Conservation (phyloP, 1,139 yeast species). For the Blastobotrys proliferans region DNA sequence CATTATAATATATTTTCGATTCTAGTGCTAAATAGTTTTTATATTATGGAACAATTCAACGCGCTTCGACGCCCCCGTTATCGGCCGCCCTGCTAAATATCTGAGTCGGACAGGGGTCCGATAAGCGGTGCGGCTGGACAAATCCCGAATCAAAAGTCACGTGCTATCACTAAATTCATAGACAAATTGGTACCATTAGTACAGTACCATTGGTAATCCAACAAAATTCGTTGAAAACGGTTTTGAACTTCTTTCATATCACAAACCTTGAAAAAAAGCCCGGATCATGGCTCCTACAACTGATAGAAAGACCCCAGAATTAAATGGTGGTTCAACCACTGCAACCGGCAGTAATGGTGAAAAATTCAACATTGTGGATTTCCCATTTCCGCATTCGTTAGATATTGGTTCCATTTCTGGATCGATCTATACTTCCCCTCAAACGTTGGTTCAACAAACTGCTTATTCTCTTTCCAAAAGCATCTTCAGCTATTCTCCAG, state of each 20-base stretch:
- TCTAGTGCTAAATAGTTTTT: no score
- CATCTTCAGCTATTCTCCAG: slow-evolving; percentile 69
- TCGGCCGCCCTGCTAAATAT: not conserved
- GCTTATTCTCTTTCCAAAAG: slow-evolving; percentile 59
- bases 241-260: no score
- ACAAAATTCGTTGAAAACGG: no score
- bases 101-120: not conserved
- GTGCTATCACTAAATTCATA: not conserved
- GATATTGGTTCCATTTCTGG: slow-evolving; percentile 26
- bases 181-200: no score
- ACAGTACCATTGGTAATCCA: no score
- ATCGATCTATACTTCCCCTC: slow-evolving; percentile 44
- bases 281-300: slow-evolving; percentile 14
- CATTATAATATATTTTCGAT: no score
- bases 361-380: slow-evolving; percentile 12
- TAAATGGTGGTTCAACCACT: no score
- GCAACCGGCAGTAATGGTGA: not conserved
- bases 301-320: slow-evolving; percentile 10
- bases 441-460: slow-evolving; percentile 59
- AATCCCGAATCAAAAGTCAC: not conserved
- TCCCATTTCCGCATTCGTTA: slow-evolving; percentile 18
- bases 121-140: not conserved
- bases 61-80: no score
- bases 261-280: no score
- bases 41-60: no score